Percentiles rank a stretch among this genome's conserved stretches.
Evolutionary conservation across 202 grass and related monocot species (phyloP).

Genomic region (Bolboschoenoplectus hybrid): DNA sequence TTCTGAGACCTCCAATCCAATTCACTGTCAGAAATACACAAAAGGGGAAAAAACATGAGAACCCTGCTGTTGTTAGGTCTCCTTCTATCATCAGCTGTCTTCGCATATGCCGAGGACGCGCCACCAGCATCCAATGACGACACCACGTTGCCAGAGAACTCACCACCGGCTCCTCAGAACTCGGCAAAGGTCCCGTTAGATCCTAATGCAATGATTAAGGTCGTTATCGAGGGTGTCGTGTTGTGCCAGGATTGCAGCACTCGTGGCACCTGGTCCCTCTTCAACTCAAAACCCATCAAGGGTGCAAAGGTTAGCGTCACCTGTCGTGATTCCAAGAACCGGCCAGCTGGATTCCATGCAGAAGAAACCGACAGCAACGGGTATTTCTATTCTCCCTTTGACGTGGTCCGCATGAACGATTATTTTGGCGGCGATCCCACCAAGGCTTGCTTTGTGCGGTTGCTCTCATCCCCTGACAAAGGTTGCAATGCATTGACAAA

Average conservation of each 20-base stretch:
- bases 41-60: constrained; percentile 39
- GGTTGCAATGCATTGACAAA: constrained; percentile 56
- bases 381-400: constrained; percentile 60
- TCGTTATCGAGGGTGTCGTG: constrained; percentile 59
- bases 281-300: constrained; percentile 47
- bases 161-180: constrained; percentile 4
- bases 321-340: constrained; percentile 68
- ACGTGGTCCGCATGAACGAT: constrained; percentile 9
- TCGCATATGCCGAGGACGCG: constrained; percentile 20
- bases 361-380: constrained; percentile 42
- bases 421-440: constrained; percentile 35
- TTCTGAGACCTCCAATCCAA: constrained; percentile 7
- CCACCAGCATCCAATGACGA: background rate
- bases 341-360: constrained; percentile 37
- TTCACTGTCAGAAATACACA: background rate
- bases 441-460: constrained; percentile 64
- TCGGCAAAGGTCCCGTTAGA: background rate
- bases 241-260: constrained; percentile 62
- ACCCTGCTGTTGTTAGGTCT: constrained; percentile 32
- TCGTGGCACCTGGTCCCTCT: constrained; percentile 43
- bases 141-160: background rate
- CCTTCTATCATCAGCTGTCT: constrained; percentile 46
- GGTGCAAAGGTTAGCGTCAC: constrained; percentile 56
- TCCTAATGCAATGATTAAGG: constrained; percentile 24
- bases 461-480: constrained; percentile 56